Base-by-base conservation (phyloP, 768 basidiomycete species). In the Suillus paluster region DNA sequence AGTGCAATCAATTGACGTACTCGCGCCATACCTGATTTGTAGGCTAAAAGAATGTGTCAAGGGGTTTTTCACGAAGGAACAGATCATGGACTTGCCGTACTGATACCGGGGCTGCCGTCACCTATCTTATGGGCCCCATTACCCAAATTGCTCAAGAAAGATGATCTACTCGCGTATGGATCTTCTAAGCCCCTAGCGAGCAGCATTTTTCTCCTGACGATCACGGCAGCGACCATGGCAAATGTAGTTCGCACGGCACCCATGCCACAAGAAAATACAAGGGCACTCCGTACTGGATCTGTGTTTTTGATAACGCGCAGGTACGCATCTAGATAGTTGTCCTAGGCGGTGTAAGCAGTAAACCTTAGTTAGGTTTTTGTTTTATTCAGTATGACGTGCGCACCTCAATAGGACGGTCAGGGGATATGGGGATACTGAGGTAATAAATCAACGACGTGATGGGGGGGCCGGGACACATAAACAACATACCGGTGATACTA, bases 241-340 rank as follows among this genome's bases (percentile, higher is more conserved):
- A 97, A 99, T 0, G 96, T 98, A 3, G 95, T 96, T 21, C 97
- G 85, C 1, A 98, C 96, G 3, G 94, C 94, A 49, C 97, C 97
- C 88, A 97, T 95, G 36, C 97, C 97, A 72, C 97, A 98, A 54
- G 92, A 95, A 73, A 99, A 98, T 5, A 99, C 91, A 21, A 99
- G 79, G 0, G 91, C 88, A 0, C 94, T 95, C 19, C 80, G 80
- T 4, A 89, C 77, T 2, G 97, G 96, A 68, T 97, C 92, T 0
- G 90, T 85, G 42, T 83, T 75, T 64, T 87, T 86, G 62, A 99
- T 90, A 38, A 97, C 88, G 4, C 82, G 83, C 21, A 96, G 80
- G 73, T 98, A 99, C 1, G 92, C 91, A 74, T 99, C 97, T 19
- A 99, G 86, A 74, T 99, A 98, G 70, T 96, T 95, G 74, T 97